These are phyloP conservation scores for Phytophthora macrochlamydospora DNA, from an alignment of 352 stramenopile species.

Conservation along the genomic window DNA sequence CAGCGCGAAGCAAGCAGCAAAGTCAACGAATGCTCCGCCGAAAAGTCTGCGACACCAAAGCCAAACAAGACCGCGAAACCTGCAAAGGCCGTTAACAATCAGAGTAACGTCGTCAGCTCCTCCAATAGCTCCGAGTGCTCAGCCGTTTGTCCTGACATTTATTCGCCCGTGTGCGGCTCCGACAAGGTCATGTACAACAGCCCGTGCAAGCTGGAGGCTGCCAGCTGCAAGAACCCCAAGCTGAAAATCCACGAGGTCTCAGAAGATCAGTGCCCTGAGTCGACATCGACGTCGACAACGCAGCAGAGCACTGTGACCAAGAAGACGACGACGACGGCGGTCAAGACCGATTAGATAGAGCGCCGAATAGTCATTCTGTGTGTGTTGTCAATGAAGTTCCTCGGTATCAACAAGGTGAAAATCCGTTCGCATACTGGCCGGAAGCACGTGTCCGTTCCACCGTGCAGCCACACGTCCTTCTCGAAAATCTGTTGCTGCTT, in stretches of 20 bases:
- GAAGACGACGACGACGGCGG: slow-evolving; percentile 9
- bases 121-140: slow-evolving; percentile 6
- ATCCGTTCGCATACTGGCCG: background rate
- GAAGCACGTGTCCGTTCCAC: background rate
- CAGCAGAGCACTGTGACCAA: slow-evolving; percentile 21
- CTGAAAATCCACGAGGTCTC: slow-evolving; percentile 16
- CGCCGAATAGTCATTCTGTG: background rate
- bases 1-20: background rate
- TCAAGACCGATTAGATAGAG: background rate
- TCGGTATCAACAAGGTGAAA: background rate
- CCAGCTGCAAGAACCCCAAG: slow-evolving; percentile 28
- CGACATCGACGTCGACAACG: slow-evolving; percentile 5
- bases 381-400: background rate
- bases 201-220: slow-evolving; percentile 26
- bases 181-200: slow-evolving; percentile 40
- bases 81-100: slow-evolving; percentile 10
- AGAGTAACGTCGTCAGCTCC: slow-evolving; percentile 9
- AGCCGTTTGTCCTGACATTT: slow-evolving; percentile 29
- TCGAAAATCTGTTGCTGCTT: background rate
- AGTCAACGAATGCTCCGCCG: background rate
- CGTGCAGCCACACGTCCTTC: background rate
- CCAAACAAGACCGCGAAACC: slow-evolving; percentile 14
- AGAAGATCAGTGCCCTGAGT: slow-evolving; percentile 19
- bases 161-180: slow-evolving; percentile 42
- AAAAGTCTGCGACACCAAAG: background rate